Evolutionary conservation across 1,139 yeast species (phyloP).

Genomic region (Zygoascus hellenicus): DNA sequence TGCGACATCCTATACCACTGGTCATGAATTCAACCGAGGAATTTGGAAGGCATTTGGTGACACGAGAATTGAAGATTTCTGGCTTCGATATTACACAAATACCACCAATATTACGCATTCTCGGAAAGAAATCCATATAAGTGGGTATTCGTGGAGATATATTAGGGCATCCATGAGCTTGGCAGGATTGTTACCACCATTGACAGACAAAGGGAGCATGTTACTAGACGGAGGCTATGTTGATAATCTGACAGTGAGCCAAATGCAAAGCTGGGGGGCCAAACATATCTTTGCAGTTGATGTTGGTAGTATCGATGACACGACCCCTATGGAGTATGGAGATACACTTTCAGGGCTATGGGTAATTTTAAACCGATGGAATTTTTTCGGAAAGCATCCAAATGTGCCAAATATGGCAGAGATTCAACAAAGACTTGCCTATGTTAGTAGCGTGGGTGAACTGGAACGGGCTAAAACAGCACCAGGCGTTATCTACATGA

Average conservation of each 20-base stretch:
- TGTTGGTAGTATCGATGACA: conserved; percentile 91
- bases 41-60: conserved; percentile 95
- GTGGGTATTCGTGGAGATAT: conserved; percentile 94
- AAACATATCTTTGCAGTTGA: conserved; percentile 89
- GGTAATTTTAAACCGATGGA: conserved; percentile 85
- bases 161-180: conserved; percentile 95
- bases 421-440: conserved; percentile 86
- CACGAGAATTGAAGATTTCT: conserved; percentile 87
- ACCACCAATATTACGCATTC: conserved; percentile 96
- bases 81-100: conserved; percentile 84
- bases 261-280: conserved; percentile 83
- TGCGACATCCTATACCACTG: conserved; percentile 89
- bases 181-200: conserved; percentile 86
- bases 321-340: conserved; percentile 87
- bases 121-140: conserved; percentile 86
- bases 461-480: conserved; percentile 78
- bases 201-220: conserved; percentile 84
- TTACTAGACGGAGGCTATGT: conserved; percentile 92
- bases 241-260: conserved; percentile 86
- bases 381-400: conserved; percentile 82
- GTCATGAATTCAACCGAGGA: conserved; percentile 94
- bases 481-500: conserved; percentile 79
- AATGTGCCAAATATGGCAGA: conserved; percentile 93
- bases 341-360: conserved; percentile 90
- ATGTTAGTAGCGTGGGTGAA: conserved; percentile 93